A percentile compares a stretch with the other conserved stretches of the same genome.
These are phyloP conservation scores for Pascua guehoae DNA, from an alignment of 1,284 basidiomycete genomes.

Conservation along the genomic window DNA sequence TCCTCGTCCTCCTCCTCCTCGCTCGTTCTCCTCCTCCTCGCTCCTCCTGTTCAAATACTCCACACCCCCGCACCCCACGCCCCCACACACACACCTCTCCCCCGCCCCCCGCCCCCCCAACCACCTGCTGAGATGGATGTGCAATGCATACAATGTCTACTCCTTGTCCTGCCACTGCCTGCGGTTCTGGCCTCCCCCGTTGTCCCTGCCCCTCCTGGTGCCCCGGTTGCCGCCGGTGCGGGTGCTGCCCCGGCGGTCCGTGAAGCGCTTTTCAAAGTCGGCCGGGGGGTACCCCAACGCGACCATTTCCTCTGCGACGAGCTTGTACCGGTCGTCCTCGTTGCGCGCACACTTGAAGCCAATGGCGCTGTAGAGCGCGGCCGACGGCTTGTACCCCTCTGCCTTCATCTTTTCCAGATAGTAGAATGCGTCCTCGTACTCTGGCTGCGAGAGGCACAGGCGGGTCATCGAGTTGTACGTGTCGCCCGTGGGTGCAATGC, in stretches of 20 bases:
- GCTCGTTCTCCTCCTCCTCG: too few species aligned
- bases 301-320: conserved; percentile 69
- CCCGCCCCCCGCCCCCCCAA: too few species aligned
- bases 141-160: too few species aligned
- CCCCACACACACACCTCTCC: too few species aligned
- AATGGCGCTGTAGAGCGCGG: conserved; percentile 60
- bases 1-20: too few species aligned
- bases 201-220: background rate
- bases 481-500: conserved; percentile 56
- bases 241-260: background rate
- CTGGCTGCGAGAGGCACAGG: conserved; percentile 64
- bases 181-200: background rate
- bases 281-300: conserved; percentile 51
- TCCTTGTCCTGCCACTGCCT: background rate
- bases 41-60: too few species aligned
- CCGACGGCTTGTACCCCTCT: conserved; percentile 57
- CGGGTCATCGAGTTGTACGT: conserved; percentile 66
- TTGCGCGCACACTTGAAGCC: conserved; percentile 58
- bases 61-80: too few species aligned
- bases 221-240: background rate
- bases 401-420: conserved; percentile 83
- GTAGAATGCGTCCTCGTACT: conserved; percentile 80
- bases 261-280: conserved; percentile 1
- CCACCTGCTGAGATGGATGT: too few species aligned
- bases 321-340: conserved; percentile 61